phyloP scores from a whole-genome alignment of 768 basidiomycete genomes.

The Amanita rubescens region DNA sequence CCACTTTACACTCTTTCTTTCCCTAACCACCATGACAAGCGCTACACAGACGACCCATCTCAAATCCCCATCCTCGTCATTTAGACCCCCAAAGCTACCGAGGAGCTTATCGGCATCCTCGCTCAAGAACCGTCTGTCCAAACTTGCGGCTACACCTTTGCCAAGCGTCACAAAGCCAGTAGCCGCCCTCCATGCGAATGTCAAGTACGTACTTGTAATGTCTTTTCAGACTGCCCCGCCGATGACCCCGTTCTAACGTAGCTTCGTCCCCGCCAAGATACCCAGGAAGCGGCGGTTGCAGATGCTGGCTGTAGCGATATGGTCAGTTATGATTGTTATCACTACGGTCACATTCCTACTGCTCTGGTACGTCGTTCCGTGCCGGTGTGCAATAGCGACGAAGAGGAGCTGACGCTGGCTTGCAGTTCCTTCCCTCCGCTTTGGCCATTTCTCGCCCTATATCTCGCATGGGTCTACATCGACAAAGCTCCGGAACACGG shows the following conservation, averaged over 20 bases:
- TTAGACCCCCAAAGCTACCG: background rate
- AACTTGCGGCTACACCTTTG: constrained; percentile 49
- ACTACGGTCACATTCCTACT: constrained; percentile 62
- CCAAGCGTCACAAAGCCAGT: constrained; percentile 44
- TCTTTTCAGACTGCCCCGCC: background rate
- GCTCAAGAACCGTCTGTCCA: constrained; percentile 55
- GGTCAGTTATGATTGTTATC: constrained; percentile 77
- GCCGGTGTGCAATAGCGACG: background rate
- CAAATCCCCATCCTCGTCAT: background rate
- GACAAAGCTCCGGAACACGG: constrained; percentile 74
- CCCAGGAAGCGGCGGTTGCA: constrained; percentile 83
- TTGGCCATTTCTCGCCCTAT: constrained; percentile 79
- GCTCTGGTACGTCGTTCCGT: constrained; percentile 56
- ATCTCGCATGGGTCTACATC: constrained; percentile 72
- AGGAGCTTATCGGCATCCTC: constrained; percentile 52
- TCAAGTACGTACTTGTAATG: constrained; percentile 46
- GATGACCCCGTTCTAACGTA: constrained; percentile 19
- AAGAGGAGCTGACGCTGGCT: background rate
- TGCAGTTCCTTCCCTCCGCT: constrained; percentile 77
- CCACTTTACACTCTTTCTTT: background rate
- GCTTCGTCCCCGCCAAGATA: constrained; percentile 82
- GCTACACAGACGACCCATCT: background rate
- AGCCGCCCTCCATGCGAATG: constrained; percentile 60
- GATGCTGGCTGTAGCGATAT: constrained; percentile 81
- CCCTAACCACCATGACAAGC: background rate